Base-by-base conservation (phyloP, 129 eudicot genomes). In the Chrysanthemum lavandulifolium region DNA sequence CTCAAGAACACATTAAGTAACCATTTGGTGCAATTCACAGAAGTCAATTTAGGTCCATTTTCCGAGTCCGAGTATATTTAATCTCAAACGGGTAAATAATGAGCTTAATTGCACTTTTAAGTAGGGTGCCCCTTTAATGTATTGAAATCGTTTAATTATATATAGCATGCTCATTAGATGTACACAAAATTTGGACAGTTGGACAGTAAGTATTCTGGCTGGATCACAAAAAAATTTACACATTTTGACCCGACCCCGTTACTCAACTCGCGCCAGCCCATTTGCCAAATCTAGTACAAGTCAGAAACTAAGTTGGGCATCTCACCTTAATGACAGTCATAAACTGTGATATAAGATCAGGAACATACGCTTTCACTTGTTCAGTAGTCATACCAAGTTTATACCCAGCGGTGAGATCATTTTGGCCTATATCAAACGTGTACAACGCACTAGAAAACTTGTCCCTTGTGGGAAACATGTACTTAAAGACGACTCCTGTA, bases 371-470 rank as follows among this genome's bases (percentile, higher is more conserved):
- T 82, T 87, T 78, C 15, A 90, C 89, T 76, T 83, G 78, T 40
- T 85, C 89, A 6, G 82, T 77, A 70, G 91, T 67, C 94, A 87
- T 65, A 84, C 85, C 82, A 73, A 87, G 97, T 48, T 85, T 74
- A 69, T 85, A 90, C 4, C 97, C 97, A 56, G 95, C 89, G 0
- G 95, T 90, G 69, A 90, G 87, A 73, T 90, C 97, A 40, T 90
- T 90, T 76, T 90, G 97, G 83, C 97, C 95, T 25, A 90, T 90
- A 85, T 90, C 97, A 69, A 90, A 83, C 8, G 86, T 85, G 84
- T 87, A 90, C 56, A 90, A 75, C 0, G 89, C 97, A 2, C 73
- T 76, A 13, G 87, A 73, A 63, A 90, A 87, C 68, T 81, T 73
- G 43, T 64, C 71, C 65, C 73, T 69, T 63, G 76, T 59, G 0